These are phyloP conservation scores for Colletotrichum somersetense DNA, from an alignment of 2,329 filamentous ascomycete genomes.

Conservation along the genomic window DNA sequence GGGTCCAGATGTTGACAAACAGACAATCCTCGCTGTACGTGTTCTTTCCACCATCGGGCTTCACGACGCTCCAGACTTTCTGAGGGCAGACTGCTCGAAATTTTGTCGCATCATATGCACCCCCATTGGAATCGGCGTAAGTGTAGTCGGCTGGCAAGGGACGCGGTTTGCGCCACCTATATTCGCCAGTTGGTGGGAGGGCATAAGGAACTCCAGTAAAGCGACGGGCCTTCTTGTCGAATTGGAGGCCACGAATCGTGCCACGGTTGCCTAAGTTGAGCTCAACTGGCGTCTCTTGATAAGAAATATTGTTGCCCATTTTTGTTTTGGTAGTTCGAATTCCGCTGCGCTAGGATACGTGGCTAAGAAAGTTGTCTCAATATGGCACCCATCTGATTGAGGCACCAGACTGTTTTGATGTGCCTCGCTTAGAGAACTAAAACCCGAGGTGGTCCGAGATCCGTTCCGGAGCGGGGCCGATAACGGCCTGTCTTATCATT, in stretches of 20 bases:
- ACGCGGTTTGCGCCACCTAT: slow-evolving; percentile 55
- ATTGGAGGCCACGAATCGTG: slow-evolving; percentile 51
- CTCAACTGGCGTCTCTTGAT: slow-evolving; percentile 44
- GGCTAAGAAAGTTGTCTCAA: no score
- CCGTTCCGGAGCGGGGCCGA: slow-evolving; percentile 24
- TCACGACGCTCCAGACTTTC: slow-evolving; percentile 48
- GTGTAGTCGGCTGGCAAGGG: slow-evolving; percentile 48
- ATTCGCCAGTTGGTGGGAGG: slow-evolving; percentile 52
- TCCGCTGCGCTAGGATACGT: background rate
- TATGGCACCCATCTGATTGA: no score
- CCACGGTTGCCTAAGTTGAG: slow-evolving; percentile 48
- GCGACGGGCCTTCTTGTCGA: slow-evolving; percentile 51
- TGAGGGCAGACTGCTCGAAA: slow-evolving; percentile 57
- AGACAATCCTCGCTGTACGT: slow-evolving; percentile 61
- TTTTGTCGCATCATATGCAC: slow-evolving; percentile 53
- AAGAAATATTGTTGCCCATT: slow-evolving; percentile 49
- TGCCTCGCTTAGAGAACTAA: slow-evolving; percentile 9
- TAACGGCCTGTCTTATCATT: background rate
- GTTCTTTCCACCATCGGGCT: slow-evolving; percentile 46
- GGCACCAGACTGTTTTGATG: background rate
- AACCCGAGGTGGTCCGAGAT: slow-evolving; percentile 14
- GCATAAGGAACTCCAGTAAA: slow-evolving; percentile 56
- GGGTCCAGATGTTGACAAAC: slow-evolving; percentile 63
- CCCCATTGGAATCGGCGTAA: slow-evolving; percentile 46
- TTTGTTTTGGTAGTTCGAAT: background rate